These are phyloP conservation scores for Austroboletus novae-zelandiae DNA, from an alignment of 1,284 basidiomycete genomes.

Conservation along the genomic window DNA sequence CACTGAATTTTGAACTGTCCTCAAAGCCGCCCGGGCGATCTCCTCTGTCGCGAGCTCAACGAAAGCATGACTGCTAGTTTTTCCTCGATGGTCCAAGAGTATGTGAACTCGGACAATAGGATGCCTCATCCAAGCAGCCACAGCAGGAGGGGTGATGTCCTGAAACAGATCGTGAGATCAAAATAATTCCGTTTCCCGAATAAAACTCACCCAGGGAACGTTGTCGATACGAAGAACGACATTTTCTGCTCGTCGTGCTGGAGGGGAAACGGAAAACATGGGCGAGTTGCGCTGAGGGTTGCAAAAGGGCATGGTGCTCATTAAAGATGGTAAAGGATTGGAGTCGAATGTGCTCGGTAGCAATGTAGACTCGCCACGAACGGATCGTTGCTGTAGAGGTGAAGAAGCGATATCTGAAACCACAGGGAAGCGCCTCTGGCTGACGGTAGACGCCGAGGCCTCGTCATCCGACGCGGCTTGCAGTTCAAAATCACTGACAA, in stretches of 20 bases:
- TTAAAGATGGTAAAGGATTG: constrained; percentile 26
- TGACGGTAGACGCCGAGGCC: constrained; percentile 13
- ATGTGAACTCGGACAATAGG: constrained; percentile 69
- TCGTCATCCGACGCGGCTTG: constrained; percentile 23
- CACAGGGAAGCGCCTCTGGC: constrained; percentile 10
- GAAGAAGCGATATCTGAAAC: constrained; percentile 17
- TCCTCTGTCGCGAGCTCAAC: constrained; percentile 63
- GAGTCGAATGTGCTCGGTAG: constrained; percentile 26
- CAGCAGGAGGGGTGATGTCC: constrained; percentile 78
- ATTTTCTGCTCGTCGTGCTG: constrained; percentile 35
- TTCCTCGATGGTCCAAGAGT: constrained; percentile 73
- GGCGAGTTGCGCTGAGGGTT: constrained; percentile 13
- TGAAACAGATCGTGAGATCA: constrained; percentile 28
- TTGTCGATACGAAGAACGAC: constrained; percentile 79
- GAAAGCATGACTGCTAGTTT: constrained; percentile 78
- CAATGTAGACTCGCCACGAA: constrained; percentile 16
- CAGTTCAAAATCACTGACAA: constrained; percentile 68
- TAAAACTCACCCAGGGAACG: constrained; percentile 70
- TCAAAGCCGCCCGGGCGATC: constrained; percentile 61
- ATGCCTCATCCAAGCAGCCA: constrained; percentile 64
- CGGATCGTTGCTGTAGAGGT: constrained; percentile 24
- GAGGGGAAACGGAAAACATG: constrained; percentile 11
- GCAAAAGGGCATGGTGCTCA: constrained; percentile 21
- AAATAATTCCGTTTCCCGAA: constrained; percentile 1
- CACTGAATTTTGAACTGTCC: constrained; percentile 62